A percentile compares a stretch with the other conserved stretches of the same genome.
Conservation (phyloP, 2,329 filamentous ascomycete genomes). For the Dothideomycetes sp. region DNA sequence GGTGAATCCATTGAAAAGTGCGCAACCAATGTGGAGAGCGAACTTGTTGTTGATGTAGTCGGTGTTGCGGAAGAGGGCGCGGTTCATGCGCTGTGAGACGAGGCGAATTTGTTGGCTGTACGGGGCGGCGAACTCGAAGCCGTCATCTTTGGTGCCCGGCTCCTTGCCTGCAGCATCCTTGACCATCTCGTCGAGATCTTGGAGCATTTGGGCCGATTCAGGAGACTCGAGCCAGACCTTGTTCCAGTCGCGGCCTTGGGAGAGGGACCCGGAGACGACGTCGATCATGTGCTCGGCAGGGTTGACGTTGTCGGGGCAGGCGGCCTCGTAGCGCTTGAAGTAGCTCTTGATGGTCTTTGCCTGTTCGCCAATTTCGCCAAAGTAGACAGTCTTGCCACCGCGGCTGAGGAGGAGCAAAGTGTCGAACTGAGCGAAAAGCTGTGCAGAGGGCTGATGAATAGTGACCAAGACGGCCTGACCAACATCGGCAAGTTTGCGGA, state of each 20-base stretch:
- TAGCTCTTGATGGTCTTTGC: conserved; percentile 34
- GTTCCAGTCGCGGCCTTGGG: conserved; percentile 34
- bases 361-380: conserved; percentile 44
- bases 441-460: conserved; percentile 59
- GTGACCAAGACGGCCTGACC: conserved; percentile 60
- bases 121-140: conserved; percentile 33
- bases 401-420: conserved; percentile 52
- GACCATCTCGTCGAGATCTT: conserved; percentile 31
- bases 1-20: conserved; percentile 38
- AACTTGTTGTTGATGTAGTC: conserved; percentile 58
- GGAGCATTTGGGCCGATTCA: conserved; percentile 21
- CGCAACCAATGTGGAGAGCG: conserved; percentile 40
- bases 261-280: conserved; percentile 32
- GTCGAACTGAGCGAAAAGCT: conserved; percentile 57
- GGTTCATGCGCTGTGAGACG: conserved; percentile 39
- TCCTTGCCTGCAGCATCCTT: conserved; percentile 23
- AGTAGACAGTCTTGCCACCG: conserved; percentile 56
- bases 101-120: conserved; percentile 29
- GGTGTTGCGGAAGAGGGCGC: conserved; percentile 54
- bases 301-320: conserved; percentile 40
- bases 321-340: conserved; percentile 41
- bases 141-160: conserved; percentile 28
- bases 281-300: conserved; percentile 45
- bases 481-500: conserved; percentile 53
- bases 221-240: conserved; percentile 32